A percentile compares a stretch with the other conserved stretches of the same genome.
These are phyloP conservation scores for Phytophthora constricta DNA, from an alignment of 352 stramenopile genomes.

Conservation along the genomic window DNA sequence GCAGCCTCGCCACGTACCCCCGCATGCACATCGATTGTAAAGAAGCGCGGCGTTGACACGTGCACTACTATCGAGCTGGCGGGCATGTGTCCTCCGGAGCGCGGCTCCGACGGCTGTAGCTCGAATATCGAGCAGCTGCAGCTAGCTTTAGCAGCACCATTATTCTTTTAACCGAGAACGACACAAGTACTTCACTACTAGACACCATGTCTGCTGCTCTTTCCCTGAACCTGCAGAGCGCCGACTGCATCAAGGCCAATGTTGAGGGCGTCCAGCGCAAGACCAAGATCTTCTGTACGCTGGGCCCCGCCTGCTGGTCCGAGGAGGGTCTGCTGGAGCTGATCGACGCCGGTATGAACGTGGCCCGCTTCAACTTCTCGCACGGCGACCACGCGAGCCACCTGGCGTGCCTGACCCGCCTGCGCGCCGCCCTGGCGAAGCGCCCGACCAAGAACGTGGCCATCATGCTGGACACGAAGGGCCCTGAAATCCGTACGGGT, in stretches of 20 bases:
- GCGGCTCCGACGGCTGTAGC: not conserved
- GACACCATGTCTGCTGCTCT: conserved; percentile 31
- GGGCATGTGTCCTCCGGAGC: too few relatives aligned
- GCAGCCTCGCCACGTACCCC: not conserved
- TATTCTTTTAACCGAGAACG: conserved; percentile 31
- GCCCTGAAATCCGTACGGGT: conserved; percentile 95
- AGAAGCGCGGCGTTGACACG: not conserved
- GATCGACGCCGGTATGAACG: conserved; percentile 92
- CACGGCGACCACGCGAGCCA: conserved; percentile 95
- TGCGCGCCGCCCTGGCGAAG: conserved; percentile 62
- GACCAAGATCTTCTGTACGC: conserved; percentile 92
- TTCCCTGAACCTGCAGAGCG: conserved; percentile 28
- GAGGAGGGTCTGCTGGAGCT: conserved; percentile 90
- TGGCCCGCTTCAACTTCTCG: conserved; percentile 98
- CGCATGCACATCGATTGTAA: not conserved
- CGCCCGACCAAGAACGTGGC: conserved; percentile 78
- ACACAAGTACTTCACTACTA: conserved; percentile 19
- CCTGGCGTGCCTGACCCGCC: conserved; percentile 60
- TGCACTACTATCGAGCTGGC: too few relatives aligned
- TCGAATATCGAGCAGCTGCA: not conserved
- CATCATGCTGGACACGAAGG: conserved; percentile 96
- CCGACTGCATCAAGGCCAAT: conserved; percentile 34
- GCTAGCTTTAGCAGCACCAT: too few relatives aligned
- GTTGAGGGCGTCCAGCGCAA: conserved; percentile 49
- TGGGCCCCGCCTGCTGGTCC: conserved; percentile 90